Percentiles rank a stretch among this genome's conserved stretches.
phyloP scores from a whole-genome alignment of 306 rosid species.

The Inga leiocalycina region DNA sequence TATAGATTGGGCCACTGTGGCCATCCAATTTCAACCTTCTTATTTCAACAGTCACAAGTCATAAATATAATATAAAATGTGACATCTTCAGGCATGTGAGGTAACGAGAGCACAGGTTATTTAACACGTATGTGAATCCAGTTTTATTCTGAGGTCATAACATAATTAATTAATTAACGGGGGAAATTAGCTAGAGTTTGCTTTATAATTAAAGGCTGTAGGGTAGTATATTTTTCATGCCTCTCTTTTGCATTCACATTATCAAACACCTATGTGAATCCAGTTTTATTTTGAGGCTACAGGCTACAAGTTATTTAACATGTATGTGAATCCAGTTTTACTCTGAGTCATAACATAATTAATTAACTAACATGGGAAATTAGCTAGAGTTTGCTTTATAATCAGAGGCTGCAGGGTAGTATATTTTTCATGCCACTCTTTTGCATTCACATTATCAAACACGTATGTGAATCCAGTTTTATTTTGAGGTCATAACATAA shows the following conservation, averaged over 20 bases:
- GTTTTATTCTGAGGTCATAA: not conserved
- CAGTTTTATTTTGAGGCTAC: not conserved
- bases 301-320: no score
- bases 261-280: not conserved
- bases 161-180: conserved; percentile 3
- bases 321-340: not conserved
- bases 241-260: conserved; percentile 26
- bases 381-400: no score
- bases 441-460: conserved; percentile 27
- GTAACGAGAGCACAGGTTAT: conserved; percentile 5
- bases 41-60: not conserved
- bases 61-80: not conserved
- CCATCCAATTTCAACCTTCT: no score
- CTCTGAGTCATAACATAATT: not conserved
- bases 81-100: not conserved
- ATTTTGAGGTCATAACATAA: not conserved
- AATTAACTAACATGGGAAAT: conserved; percentile 20
- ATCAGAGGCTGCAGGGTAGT: not conserved
- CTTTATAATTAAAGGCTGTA: not conserved
- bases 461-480: not conserved
- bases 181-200: not conserved
- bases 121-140: not conserved
- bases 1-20: no score
- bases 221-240: not conserved
- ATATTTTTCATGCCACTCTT: not conserved